phyloP scores from a whole-genome alignment of 352 stramenopile genomes.

The Thraustochytrium striatum region DNA sequence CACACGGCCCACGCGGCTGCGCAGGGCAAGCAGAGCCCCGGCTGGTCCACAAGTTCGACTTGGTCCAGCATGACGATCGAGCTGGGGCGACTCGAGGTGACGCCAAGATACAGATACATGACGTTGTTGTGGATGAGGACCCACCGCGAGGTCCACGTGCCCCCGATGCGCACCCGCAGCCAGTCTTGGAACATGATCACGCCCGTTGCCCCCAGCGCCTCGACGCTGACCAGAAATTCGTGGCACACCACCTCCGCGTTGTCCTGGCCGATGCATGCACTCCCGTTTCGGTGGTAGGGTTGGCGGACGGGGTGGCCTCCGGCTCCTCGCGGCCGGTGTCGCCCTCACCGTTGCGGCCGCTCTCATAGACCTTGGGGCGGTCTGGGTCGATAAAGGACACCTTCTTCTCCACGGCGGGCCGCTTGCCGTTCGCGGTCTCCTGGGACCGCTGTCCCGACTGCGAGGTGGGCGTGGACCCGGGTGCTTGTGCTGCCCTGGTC shows the following conservation, averaged over 20 bases:
- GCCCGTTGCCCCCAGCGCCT: not conserved
- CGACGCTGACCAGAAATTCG: slow-evolving; percentile 7
- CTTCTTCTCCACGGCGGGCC: too few species aligned
- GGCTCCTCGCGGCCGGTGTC: too few species aligned
- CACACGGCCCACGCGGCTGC: not conserved
- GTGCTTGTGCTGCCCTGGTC: too few species aligned
- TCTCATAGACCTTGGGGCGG: too few species aligned
- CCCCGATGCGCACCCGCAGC: not conserved
- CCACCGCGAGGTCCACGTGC: slow-evolving; percentile 8
- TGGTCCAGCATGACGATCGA: slow-evolving; percentile 41
- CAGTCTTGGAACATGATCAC: not conserved
- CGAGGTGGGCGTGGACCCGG: too few species aligned
- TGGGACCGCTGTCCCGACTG: too few species aligned
- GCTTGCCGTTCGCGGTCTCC: too few species aligned
- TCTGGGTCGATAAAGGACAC: too few species aligned
- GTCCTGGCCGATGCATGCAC: not conserved
- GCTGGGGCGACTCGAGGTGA: not conserved
- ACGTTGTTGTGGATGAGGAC: slow-evolving; percentile 41
- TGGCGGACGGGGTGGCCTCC: too few species aligned
- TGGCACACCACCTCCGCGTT: slow-evolving; percentile 20
- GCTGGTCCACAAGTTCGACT: not conserved
- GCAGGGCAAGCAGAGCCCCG: not conserved
- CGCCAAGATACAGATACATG: slow-evolving; percentile 18
- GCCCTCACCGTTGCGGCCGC: too few species aligned
- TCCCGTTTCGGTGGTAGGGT: too few species aligned